Evolutionary conservation across 2,329 filamentous ascomycete genomes (phyloP).

Genomic region (Diaporthe capsici): DNA sequence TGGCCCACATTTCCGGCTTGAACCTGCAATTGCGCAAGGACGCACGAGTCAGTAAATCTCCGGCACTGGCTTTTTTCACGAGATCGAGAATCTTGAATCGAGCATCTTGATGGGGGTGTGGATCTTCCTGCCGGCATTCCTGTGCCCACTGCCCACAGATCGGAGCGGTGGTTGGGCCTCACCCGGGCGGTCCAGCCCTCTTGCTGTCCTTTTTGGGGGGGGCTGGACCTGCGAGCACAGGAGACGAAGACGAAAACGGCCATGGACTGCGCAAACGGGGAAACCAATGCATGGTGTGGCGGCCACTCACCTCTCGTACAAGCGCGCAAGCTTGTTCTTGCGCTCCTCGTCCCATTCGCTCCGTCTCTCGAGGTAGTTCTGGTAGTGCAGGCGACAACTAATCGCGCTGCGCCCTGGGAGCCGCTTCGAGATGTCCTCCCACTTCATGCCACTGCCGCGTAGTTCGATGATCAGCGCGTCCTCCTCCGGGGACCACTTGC

Average conservation of each 20-base stretch:
- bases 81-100: slow-evolving; percentile 27
- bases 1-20: slow-evolving; percentile 98
- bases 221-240: not conserved
- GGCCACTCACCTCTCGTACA: slow-evolving; percentile 88
- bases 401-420: slow-evolving; percentile 93
- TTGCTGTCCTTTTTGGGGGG: slow-evolving; percentile 5
- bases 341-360: slow-evolving; percentile 98
- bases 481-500: slow-evolving; percentile 96
- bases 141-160: slow-evolving; percentile 28
- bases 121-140: slow-evolving; percentile 32
- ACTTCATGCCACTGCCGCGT: slow-evolving; percentile 93
- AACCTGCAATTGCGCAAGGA: slow-evolving; percentile 71
- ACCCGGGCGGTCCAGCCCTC: slow-evolving; percentile 29
- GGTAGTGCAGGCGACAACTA: slow-evolving; percentile 94
- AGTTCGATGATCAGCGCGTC: slow-evolving; percentile 95
- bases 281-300: slow-evolving; percentile 35
- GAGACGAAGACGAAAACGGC: not conserved
- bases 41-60: slow-evolving; percentile 41
- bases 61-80: slow-evolving; percentile 26
- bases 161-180: slow-evolving; percentile 6
- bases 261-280: not conserved
- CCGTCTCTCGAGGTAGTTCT: slow-evolving; percentile 94
- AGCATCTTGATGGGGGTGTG: slow-evolving; percentile 36
- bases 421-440: slow-evolving; percentile 96
- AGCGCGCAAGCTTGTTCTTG: slow-evolving; percentile 94